These are phyloP conservation scores for Claviceps africana DNA, from an alignment of 2,329 filamentous ascomycete genomes.

Conservation along the genomic window DNA sequence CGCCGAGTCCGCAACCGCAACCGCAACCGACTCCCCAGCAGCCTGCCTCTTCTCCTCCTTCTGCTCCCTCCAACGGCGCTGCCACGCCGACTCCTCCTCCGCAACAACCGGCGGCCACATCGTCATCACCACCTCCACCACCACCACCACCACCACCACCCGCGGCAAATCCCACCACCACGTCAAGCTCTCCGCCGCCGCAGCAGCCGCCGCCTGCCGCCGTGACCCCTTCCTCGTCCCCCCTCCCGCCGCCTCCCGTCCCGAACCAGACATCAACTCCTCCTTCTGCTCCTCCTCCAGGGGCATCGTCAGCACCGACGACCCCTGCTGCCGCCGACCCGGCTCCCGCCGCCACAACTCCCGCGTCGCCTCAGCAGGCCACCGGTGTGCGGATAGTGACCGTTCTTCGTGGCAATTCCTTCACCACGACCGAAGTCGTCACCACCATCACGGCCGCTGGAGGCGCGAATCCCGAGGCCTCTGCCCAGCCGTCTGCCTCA, in stretches of 20 bases:
- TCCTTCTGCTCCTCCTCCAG: background rate
- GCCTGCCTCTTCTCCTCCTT: background rate
- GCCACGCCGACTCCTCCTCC: background rate
- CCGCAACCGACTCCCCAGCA: background rate
- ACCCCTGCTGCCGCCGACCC: conserved; percentile 4
- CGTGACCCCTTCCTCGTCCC: background rate
- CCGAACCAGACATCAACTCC: background rate
- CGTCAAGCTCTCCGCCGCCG: background rate
- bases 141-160: background rate
- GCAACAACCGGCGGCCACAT: background rate
- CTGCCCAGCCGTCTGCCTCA: conserved; percentile 8
- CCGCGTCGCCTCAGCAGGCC: conserved; percentile 6
- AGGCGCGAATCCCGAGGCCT: conserved; percentile 5
- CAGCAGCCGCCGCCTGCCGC: background rate
- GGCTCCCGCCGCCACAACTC: conserved; percentile 3
- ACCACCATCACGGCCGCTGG: conserved; percentile 13
- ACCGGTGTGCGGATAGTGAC: conserved; percentile 12
- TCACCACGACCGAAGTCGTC: conserved; percentile 12
- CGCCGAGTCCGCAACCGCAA: background rate
- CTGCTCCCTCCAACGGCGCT: background rate
- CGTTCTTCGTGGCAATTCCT: conserved; percentile 10
- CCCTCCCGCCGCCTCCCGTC: background rate
- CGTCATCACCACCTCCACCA: background rate
- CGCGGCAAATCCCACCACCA: background rate
- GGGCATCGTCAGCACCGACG: conserved; percentile 5